phyloP scores from a whole-genome alignment of 495 filamentous ascomycete genomes.

The Trichodelitschia bisporula region DNA sequence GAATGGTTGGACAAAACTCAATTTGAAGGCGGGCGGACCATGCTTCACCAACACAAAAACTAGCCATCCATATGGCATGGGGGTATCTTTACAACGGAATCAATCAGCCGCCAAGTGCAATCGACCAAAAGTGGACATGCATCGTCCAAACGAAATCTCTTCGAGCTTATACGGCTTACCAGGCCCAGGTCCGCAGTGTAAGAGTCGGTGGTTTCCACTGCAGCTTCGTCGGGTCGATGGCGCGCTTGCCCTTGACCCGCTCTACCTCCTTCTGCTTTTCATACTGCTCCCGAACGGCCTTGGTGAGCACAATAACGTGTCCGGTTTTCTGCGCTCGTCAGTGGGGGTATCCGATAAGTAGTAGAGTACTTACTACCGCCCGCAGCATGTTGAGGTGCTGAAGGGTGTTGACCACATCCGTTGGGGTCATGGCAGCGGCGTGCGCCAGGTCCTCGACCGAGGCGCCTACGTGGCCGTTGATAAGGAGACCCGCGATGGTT shows the following conservation, averaged over 20 bases:
- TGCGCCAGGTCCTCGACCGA: slow-evolving; percentile 62
- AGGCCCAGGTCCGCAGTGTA: slow-evolving; percentile 88
- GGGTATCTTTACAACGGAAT: too few relatives aligned
- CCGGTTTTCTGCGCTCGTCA: slow-evolving; percentile 39
- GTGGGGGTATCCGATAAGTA: background rate
- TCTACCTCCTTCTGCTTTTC: slow-evolving; percentile 51
- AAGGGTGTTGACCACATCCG: slow-evolving; percentile 80
- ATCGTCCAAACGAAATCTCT: too few relatives aligned
- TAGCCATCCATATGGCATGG: too few relatives aligned
- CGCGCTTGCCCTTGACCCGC: slow-evolving; percentile 43
- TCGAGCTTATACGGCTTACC: too few relatives aligned
- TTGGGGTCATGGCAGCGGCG: slow-evolving; percentile 76
- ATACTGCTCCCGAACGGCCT: slow-evolving; percentile 54
- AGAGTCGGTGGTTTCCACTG: slow-evolving; percentile 95
- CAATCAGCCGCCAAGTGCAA: too few relatives aligned
- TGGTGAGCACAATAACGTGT: slow-evolving; percentile 70
- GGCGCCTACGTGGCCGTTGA: slow-evolving; percentile 36
- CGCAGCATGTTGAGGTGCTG: slow-evolving; percentile 84
- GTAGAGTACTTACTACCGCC: slow-evolving; percentile 35
- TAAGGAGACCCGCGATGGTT: slow-evolving; percentile 53
- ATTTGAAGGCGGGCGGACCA: too few relatives aligned
- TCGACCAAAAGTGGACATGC: too few relatives aligned
- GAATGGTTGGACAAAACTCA: too few relatives aligned
- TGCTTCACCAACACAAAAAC: too few relatives aligned
- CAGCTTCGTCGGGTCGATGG: slow-evolving; percentile 51